phyloP scores from a whole-genome alignment of 345 rosid genomes.

The Corymbia maculata region DNA sequence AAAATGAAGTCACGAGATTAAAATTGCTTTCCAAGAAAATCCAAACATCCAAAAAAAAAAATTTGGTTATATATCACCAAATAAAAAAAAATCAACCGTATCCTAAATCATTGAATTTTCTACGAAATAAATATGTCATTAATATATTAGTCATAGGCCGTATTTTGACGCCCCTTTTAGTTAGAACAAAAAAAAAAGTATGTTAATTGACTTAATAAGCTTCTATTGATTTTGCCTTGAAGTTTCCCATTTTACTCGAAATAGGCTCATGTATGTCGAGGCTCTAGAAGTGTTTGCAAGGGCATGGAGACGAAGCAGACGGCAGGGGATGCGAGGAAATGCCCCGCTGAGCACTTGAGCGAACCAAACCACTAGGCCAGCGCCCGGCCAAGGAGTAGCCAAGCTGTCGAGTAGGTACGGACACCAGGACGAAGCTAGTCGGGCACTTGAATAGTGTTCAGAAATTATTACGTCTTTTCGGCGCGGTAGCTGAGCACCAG shows the following conservation, averaged over 20 bases:
- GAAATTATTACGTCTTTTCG: too few species aligned
- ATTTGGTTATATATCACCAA: too few species aligned
- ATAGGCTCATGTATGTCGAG: neutral
- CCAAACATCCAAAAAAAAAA: too few species aligned
- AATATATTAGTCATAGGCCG: too few species aligned
- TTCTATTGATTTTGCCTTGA: neutral
- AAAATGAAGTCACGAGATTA: too few species aligned
- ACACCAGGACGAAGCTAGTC: neutral
- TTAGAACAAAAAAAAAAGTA: rapidly evolving
- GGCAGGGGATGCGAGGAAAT: neutral
- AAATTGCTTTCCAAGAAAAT: too few species aligned
- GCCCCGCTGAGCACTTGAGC: neutral
- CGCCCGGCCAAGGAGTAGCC: neutral
- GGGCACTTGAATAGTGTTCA: neutral
- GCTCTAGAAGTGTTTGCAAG: neutral
- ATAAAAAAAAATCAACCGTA: too few species aligned
- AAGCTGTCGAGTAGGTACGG: neutral
- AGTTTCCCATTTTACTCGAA: neutral
- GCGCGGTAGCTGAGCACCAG: neutral
- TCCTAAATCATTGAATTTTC: too few species aligned
- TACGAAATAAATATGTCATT: rapidly evolving
- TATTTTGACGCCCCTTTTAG: too few species aligned
- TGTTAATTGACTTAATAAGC: neutral
- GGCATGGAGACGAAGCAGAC: neutral
- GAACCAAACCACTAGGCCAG: neutral